A percentile compares a stretch with the other conserved stretches of the same genome.
Conservation (phyloP, 2,329 filamentous ascomycete genomes). For the Paraphoma chrysanthemicola region DNA sequence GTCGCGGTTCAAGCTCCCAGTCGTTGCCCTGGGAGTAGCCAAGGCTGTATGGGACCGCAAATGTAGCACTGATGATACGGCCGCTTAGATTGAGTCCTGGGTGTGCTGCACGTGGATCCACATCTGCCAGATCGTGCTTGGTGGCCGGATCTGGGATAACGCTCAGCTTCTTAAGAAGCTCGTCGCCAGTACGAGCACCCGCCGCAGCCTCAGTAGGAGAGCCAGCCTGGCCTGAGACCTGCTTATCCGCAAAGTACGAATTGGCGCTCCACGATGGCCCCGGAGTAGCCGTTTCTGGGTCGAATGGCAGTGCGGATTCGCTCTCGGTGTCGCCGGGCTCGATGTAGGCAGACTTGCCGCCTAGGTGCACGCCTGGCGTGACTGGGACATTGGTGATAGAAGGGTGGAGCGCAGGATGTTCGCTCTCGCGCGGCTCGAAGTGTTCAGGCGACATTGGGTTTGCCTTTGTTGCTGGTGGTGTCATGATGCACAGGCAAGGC, state of each 20-base stretch:
- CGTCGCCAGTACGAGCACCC: constrained; percentile 56
- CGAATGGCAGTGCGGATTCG: constrained; percentile 32
- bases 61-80: constrained; percentile 68
- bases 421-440: constrained; percentile 32
- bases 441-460: constrained; percentile 21
- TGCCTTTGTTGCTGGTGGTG: constrained; percentile 32
- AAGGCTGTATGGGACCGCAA: constrained; percentile 68
- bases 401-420: constrained; percentile 50
- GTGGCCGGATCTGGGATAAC: constrained; percentile 46
- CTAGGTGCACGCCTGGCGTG: constrained; percentile 50
- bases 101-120: constrained; percentile 63
- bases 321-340: constrained; percentile 25
- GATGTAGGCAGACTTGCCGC: constrained; percentile 48
- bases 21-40: constrained; percentile 59
- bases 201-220: constrained; percentile 53
- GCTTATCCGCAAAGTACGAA: constrained; percentile 42
- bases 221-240: constrained; percentile 21
- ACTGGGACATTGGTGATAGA: constrained; percentile 51
- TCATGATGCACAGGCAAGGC: constrained; percentile 26
- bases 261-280: constrained; percentile 47
- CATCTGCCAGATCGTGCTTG: constrained; percentile 52
- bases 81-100: constrained; percentile 66
- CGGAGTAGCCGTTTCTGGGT: constrained; percentile 37
- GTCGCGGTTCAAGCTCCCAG: constrained; percentile 76
- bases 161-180: constrained; percentile 62